These are phyloP conservation scores for Trichoderma sp. DNA, from an alignment of 2,329 filamentous ascomycete species.

Conservation along the genomic window DNA sequence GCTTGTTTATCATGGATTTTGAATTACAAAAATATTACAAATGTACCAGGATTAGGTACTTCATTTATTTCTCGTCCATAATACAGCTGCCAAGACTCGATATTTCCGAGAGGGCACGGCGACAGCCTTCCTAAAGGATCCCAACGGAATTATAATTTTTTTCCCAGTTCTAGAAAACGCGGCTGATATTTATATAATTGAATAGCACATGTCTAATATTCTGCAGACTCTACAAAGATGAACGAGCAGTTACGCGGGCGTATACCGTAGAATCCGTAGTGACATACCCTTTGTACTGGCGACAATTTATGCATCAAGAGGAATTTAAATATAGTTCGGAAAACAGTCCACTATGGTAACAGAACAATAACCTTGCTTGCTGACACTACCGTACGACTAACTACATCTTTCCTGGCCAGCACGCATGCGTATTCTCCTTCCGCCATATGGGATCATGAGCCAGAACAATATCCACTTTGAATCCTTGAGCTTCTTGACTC, in stretches of 20 bases:
- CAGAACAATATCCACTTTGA: neutral
- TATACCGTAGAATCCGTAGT: neutral
- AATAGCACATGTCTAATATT: neutral
- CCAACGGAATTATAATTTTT: neutral
- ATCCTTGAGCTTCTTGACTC: neutral
- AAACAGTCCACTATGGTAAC: neutral
- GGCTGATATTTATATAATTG: neutral
- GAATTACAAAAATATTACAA: too few relatives aligned
- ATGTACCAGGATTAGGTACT: too few relatives aligned
- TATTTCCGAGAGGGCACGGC: neutral
- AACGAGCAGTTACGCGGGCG: neutral
- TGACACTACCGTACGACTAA: neutral
- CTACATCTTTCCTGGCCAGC: slow-evolving; percentile 18
- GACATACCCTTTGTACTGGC: neutral
- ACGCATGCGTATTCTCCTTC: slow-evolving; percentile 8
- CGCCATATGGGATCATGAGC: slow-evolving; percentile 14
- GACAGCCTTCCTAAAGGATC: neutral
- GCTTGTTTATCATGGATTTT: too few relatives aligned
- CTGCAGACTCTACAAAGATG: neutral
- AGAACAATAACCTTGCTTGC: neutral
- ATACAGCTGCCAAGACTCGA: neutral
- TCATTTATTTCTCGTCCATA: too few relatives aligned
- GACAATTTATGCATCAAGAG: neutral
- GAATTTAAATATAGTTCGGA: neutral
- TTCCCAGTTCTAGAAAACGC: neutral